Percentiles rank a stretch among this genome's conserved stretches.
These are phyloP conservation scores for Pseudophaeomoniella oleicola DNA, from an alignment of 2,329 filamentous ascomycete genomes.

Conservation along the genomic window DNA sequence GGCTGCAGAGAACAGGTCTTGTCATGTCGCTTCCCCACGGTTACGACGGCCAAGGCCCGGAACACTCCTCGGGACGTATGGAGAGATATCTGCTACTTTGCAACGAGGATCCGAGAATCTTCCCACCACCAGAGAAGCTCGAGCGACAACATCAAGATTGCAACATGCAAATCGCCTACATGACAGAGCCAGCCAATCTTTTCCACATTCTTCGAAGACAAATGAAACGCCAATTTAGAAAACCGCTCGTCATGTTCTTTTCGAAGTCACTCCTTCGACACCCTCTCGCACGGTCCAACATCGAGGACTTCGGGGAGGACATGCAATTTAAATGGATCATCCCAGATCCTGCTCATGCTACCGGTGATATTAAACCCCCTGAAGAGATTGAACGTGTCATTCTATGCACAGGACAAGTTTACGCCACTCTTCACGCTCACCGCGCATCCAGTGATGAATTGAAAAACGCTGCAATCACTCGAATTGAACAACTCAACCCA, in stretches of 20 bases:
- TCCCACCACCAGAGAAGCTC: constrained; percentile 76
- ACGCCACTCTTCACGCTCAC: constrained; percentile 78
- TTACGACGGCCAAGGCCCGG: constrained; percentile 94
- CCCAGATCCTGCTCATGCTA: constrained; percentile 70
- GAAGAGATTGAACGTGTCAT: constrained; percentile 90
- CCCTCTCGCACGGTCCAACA: constrained; percentile 72
- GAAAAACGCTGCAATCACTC: constrained; percentile 84
- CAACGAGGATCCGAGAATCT: constrained; percentile 92
- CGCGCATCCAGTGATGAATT: constrained; percentile 64
- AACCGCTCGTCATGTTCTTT: constrained; percentile 96
- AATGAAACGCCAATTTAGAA: constrained; percentile 98
- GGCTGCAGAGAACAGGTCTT: constrained; percentile 93
- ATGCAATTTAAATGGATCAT: constrained; percentile 97
- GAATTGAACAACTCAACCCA: constrained; percentile 93
- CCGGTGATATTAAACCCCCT: constrained; percentile 56
- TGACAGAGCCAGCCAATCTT: constrained; percentile 89
- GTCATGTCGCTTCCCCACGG: constrained; percentile 95
- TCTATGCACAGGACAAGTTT: constrained; percentile 90
- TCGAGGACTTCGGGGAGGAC: constrained; percentile 82
- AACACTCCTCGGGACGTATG: constrained; percentile 94
- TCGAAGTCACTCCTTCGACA: constrained; percentile 93
- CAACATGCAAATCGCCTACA: constrained; percentile 97
- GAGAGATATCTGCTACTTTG: constrained; percentile 94
- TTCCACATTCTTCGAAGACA: constrained; percentile 95
- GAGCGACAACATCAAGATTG: constrained; percentile 97